Conservation (phyloP, 2,329 filamentous ascomycete species). For the Kalmusia sp. region DNA sequence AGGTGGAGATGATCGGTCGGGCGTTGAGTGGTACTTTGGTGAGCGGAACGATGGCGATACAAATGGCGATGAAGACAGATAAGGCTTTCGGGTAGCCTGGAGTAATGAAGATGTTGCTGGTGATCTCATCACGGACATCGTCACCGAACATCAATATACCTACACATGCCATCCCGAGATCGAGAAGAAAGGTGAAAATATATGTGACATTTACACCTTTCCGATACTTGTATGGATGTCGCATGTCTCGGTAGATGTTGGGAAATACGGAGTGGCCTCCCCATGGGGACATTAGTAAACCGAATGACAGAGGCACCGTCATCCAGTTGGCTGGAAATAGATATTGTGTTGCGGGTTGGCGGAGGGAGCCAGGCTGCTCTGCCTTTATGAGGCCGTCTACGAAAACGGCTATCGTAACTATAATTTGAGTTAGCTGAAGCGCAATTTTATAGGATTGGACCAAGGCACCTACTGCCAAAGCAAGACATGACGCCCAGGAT, state of each 20-base stretch:
- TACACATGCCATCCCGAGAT: slow-evolving; percentile 80
- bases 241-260: slow-evolving; percentile 81
- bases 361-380: slow-evolving; percentile 79
- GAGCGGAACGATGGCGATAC: slow-evolving; percentile 90
- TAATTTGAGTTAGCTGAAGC: slow-evolving; percentile 31
- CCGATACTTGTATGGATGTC: slow-evolving; percentile 81
- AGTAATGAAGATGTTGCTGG: slow-evolving; percentile 82
- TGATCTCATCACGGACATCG: slow-evolving; percentile 85
- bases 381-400: slow-evolving; percentile 87
- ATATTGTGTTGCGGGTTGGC: slow-evolving; percentile 79
- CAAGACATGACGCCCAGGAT: slow-evolving; percentile 92
- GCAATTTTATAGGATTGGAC: neutral
- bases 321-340: slow-evolving; percentile 86
- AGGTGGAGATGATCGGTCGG: slow-evolving; percentile 83
- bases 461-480: slow-evolving; percentile 77
- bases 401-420: slow-evolving; percentile 84
- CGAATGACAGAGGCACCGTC: slow-evolving; percentile 86
- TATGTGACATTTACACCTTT: slow-evolving; percentile 81
- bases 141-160: slow-evolving; percentile 96
- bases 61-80: slow-evolving; percentile 81
- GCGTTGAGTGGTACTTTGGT: slow-evolving; percentile 94
- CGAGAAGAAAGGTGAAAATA: slow-evolving; percentile 82
- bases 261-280: slow-evolving; percentile 80
- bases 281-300: slow-evolving; percentile 85
- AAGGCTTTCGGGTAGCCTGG: slow-evolving; percentile 75